phyloP scores from a whole-genome alignment of 2,329 filamentous ascomycete genomes.

The Dactylonectria estremocensis region DNA sequence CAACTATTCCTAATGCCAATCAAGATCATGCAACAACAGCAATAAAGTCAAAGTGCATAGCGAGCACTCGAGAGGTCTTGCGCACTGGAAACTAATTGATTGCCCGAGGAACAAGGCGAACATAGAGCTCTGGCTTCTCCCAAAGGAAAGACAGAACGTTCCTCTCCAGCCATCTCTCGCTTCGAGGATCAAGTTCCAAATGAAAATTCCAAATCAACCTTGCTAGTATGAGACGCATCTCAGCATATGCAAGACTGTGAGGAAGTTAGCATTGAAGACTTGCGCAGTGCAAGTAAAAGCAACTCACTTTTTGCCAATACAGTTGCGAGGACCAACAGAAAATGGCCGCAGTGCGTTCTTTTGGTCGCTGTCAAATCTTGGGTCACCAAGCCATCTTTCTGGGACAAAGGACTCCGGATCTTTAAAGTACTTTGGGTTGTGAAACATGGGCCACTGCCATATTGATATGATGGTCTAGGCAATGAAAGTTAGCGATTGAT shows the following conservation, averaged over 20 bases:
- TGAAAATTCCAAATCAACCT: not conserved
- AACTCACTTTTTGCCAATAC: conserved; percentile 52
- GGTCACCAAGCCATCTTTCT: conserved; percentile 54
- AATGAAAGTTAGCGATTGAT: not conserved
- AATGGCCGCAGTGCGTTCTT: conserved; percentile 50
- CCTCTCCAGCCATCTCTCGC: conserved; percentile 44
- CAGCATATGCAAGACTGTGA: conserved; percentile 49
- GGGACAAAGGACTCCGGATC: conserved; percentile 55
- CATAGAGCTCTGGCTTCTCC: conserved; percentile 42
- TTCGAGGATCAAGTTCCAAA: conserved; percentile 45
- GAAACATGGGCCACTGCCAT: conserved; percentile 53
- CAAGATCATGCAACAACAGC: no score
- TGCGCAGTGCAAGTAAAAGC: not conserved
- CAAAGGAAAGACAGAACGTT: conserved; percentile 50
- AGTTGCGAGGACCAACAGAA: conserved; percentile 49
- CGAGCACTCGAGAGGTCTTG: no score
- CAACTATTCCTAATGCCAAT: no score
- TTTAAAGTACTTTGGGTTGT: conserved; percentile 51
- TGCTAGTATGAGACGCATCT: conserved; percentile 23
- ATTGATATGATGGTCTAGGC: conserved; percentile 53
- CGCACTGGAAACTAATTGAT: not conserved
- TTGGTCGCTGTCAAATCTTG: conserved; percentile 42
- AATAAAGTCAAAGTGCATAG: no score
- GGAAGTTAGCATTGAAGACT: not conserved
- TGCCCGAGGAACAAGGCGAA: conserved; percentile 11